phyloP scores from a whole-genome alignment of 1,284 basidiomycete genomes.

The Exobasidium rhododendri region DNA sequence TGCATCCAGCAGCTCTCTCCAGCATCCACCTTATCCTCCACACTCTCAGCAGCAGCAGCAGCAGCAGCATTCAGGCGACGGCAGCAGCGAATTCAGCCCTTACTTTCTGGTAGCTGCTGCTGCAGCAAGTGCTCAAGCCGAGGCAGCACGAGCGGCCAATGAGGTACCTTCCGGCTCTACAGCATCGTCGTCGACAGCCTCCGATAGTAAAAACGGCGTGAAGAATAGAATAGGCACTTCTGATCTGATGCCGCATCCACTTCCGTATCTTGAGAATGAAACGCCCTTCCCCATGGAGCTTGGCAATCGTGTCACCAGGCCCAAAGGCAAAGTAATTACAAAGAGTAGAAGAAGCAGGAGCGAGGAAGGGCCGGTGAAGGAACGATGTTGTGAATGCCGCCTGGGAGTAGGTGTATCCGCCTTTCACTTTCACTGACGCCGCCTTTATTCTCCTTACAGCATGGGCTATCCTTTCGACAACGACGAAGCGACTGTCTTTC shows the following conservation, averaged over 20 bases:
- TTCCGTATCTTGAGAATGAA: slow-evolving; percentile 13
- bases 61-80: background rate
- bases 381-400: background rate
- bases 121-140: slow-evolving; percentile 26
- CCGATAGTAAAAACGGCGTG: background rate
- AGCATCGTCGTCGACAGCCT: background rate
- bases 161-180: slow-evolving; percentile 7
- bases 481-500: slow-evolving; percentile 63
- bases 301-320: background rate
- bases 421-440: background rate
- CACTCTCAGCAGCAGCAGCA: too few relatives aligned
- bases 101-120: slow-evolving; percentile 35
- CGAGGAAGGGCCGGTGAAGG: too few relatives aligned
- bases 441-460: slow-evolving; percentile 7
- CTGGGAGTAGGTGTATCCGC: background rate
- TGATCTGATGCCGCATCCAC: slow-evolving; percentile 17
- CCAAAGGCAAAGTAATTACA: too few relatives aligned
- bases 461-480: slow-evolving; percentile 36
- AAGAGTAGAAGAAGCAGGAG: too few relatives aligned
- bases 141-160: slow-evolving; percentile 22
- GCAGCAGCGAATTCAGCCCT: slow-evolving; percentile 21
- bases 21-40: too few relatives aligned
- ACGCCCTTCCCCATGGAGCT: slow-evolving; percentile 19
- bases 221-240: background rate
- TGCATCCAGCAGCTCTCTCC: too few relatives aligned